Base-by-base conservation (phyloP, 148 eudicot species). In the Fagopyrum homotropicum region DNA sequence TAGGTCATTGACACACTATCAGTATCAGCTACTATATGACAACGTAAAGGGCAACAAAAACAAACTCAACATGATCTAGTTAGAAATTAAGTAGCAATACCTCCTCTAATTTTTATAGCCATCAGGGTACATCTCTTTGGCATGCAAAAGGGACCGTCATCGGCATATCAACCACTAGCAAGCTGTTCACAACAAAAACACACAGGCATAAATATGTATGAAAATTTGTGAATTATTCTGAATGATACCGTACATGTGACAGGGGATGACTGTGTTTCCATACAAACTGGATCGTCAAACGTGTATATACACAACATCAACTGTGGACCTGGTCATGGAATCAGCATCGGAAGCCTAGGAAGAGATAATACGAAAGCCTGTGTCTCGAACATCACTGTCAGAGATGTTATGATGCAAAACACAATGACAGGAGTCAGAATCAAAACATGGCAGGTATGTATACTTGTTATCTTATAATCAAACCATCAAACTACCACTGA, bases 261-360 rank as follows among this genome's bases (percentile, higher is more conserved):
- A 95, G 98, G 98, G 76, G 98, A 95, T 84, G 98, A 95, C 75
- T 95, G 98, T 77, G 75, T 95, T 77, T 95, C 98, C 44, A 90
- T 95, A 80, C 93, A 89, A 85, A 89, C 93, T 49, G 98, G 97
- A 82, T 87, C 96, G 81, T 79, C 90, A 44, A 92, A 95, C 74
- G 88, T 95, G 45, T 89, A 90, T 70, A 72, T 95, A 78, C 93
- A 89, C 78, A 83, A 81, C 64, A 83, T 95, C 29, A 89, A 92
- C 80, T 95, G 98, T 74, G 98, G 98, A 71, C 98, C 98, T 2
- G 98, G 98, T 74, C 98, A 95, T 80, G 98, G 98, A 46, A 95
- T 95, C 78, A 95, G 98, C 82, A 95, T 95, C 19, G 98, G 98
- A 72, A 85, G 98, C 68, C 85, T 95, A n/a, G 98, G 98, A 75